Evolutionary conservation across 2,329 filamentous ascomycete species (phyloP).

Genomic region (Exophiala lecanii-corni): DNA sequence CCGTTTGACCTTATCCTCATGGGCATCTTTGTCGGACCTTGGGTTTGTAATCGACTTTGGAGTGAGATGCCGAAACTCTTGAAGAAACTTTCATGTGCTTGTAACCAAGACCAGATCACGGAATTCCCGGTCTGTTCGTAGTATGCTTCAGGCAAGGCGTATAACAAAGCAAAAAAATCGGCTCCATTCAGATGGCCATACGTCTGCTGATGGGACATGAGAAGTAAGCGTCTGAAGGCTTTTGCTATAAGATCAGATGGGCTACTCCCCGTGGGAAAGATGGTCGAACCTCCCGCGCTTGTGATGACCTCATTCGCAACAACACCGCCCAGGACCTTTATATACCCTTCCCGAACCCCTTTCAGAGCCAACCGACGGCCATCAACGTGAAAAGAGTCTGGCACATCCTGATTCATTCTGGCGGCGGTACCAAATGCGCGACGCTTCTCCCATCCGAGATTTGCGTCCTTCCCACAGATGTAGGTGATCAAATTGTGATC

Average conservation of each 20-base stretch:
- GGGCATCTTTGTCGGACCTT: neutral
- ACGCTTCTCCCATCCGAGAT: constrained; percentile 17
- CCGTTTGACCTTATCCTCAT: neutral
- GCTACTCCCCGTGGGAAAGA: too few relatives aligned
- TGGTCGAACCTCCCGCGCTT: neutral
- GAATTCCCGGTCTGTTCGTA: constrained; percentile 4
- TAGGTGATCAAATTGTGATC: constrained; percentile 14
- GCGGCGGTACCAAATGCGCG: constrained; percentile 15
- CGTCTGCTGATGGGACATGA: constrained; percentile 17
- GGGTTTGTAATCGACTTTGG: neutral
- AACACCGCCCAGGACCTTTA: constrained; percentile 9
- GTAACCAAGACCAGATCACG: constrained; percentile 10
- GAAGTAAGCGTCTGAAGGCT: constrained; percentile 15
- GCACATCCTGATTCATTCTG: constrained; percentile 9
- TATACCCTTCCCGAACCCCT: constrained; percentile 9
- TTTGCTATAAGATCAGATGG: constrained; percentile 10
- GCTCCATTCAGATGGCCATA: constrained; percentile 9
- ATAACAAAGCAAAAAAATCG: constrained; percentile 14
- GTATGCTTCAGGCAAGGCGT: constrained; percentile 10
- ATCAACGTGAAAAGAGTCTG: constrained; percentile 9
- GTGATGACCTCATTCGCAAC: neutral
- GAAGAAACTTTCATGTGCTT: constrained; percentile 8
- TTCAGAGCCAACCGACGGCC: constrained; percentile 11
- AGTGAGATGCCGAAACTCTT: neutral
- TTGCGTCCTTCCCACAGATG: constrained; percentile 12